Evolutionary conservation across 352 stramenopile genomes (phyloP), one percentile per base, ranked within the genome.

Genomic region (Pilasporangium apinafurcum): DNA sequence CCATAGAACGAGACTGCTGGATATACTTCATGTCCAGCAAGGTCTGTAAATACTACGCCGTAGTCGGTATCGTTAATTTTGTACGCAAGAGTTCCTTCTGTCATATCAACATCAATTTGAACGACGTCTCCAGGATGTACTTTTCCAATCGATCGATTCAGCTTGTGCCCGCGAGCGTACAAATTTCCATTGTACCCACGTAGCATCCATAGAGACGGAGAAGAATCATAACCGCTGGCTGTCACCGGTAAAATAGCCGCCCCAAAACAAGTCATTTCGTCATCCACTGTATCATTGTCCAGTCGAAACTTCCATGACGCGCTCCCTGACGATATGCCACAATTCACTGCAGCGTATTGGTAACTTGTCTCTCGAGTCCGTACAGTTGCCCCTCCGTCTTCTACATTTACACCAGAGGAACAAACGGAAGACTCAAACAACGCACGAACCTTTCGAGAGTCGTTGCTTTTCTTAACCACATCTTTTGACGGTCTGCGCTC

Each of bases 251-350:
- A 62, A 35, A 92, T 92, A 5, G 85, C 83, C 20, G 87, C 87
- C 38, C 87, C 87, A 60, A 96, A 95, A 29, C 87, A 95, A 28
- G 82, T 96, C 81, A 93, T 95, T 52, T 96, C 87, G 31, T 96
- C 87, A 37, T 95, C 89, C 17, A 86, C 68, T 5, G 81, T 92
- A 51, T 95, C 84, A 5, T 88, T 87, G 65, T 93, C 84, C 14
- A 95, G 58, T 12, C 83, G 80, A 18, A 95, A 95, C 37, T 70
- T 86, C 84, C 84, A 95, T 8, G 77, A 86, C n/a, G 83, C 83
- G 38, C 86, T 83, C 6, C 83, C 78, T 6, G 68, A 68, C 5
- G 69, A 68, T 38, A 95, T 84, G 10, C 77, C 75, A 25, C 62
- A 70, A 42, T 89, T 95, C 14, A 91, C 83, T 37, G 80, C 76